Conservation (phyloP, 495 filamentous ascomycete genomes). For the Neurospora cerealis region DNA sequence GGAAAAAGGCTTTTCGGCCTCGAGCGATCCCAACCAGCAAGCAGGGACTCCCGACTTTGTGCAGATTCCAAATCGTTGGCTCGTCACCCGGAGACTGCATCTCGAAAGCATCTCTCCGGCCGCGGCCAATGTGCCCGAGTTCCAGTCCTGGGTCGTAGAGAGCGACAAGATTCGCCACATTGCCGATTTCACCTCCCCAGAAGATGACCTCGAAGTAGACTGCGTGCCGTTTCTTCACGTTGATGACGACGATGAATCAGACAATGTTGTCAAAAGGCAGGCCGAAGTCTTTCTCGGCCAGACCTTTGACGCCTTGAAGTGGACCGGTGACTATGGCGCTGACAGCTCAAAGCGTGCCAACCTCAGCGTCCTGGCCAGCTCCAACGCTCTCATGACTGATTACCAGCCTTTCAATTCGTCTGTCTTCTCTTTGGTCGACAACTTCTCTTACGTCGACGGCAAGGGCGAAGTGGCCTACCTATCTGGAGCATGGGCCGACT, state of each 20-base stretch:
- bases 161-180: conserved; percentile 31
- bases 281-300: conserved; percentile 44
- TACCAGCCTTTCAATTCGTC: conserved; percentile 38
- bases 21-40: not conserved
- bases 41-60: conserved; percentile 19
- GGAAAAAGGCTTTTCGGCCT: not conserved
- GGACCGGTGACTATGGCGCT: too few relatives aligned
- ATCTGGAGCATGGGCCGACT: conserved; percentile 25
- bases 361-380: conserved; percentile 28
- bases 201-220: conserved; percentile 37
- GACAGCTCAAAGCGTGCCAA: conserved; percentile 8
- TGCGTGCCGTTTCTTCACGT: conserved; percentile 34
- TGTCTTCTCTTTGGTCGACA: conserved; percentile 42
- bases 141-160: conserved; percentile 40
- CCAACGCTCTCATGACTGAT: conserved; percentile 43
- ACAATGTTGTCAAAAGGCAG: conserved; percentile 22
- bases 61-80: conserved; percentile 29
- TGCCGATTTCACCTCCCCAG: conserved; percentile 13
- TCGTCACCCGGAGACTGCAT: conserved; percentile 29
- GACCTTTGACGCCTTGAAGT: too few relatives aligned
- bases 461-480: conserved; percentile 11
- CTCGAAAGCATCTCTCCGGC: conserved; percentile 4
- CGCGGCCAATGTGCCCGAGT: conserved; percentile 6
- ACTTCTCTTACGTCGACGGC: conserved; percentile 25
- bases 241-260: too few relatives aligned